phyloP scores from a whole-genome alignment of 2,329 filamentous ascomycete species.

The Huntiella moniliformis region DNA sequence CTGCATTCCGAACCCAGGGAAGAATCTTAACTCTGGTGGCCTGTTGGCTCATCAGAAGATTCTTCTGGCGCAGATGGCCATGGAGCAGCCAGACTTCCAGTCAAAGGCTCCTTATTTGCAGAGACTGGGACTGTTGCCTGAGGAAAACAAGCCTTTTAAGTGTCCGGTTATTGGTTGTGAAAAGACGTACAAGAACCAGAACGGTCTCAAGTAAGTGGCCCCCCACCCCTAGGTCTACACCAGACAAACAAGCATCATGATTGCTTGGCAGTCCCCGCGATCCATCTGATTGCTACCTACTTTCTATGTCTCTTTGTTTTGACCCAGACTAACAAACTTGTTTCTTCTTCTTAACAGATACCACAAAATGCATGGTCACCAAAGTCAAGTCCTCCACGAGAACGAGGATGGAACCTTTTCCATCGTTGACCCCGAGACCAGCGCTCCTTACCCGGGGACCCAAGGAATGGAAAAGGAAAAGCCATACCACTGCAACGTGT shows the following conservation, averaged over 20 bases:
- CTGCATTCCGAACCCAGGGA: slow-evolving; percentile 83
- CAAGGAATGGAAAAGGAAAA: slow-evolving; percentile 99
- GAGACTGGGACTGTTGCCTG: slow-evolving; percentile 44
- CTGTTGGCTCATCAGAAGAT: slow-evolving; percentile 40
- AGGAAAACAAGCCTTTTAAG: slow-evolving; percentile 94
- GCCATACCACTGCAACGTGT: slow-evolving; percentile 91
- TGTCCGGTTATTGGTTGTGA: slow-evolving; percentile 97
- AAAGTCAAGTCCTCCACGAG: slow-evolving; percentile 89
- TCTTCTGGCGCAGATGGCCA: slow-evolving; percentile 51
- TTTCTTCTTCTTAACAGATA: slow-evolving; percentile 26
- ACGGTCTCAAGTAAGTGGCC: slow-evolving; percentile 72
- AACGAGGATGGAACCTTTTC: slow-evolving; percentile 96
- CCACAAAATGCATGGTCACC: slow-evolving; percentile 72
- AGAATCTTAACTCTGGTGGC: slow-evolving; percentile 38
- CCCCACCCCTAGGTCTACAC: slow-evolving; percentile 10
- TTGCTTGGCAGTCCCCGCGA: not conserved
- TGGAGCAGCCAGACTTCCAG: slow-evolving; percentile 59
- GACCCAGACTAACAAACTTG: not conserved
- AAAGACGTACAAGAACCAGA: slow-evolving; percentile 99
- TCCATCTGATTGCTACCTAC: too few species aligned
- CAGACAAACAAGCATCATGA: not conserved
- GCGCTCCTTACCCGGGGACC: slow-evolving; percentile 82
- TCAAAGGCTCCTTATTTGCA: slow-evolving; percentile 36
- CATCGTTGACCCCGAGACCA: slow-evolving; percentile 92
- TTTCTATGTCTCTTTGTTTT: not conserved